Evolutionary conservation across 169 alveolate genomes (phyloP).

Genomic region (Plasmodium coatneyi): DNA sequence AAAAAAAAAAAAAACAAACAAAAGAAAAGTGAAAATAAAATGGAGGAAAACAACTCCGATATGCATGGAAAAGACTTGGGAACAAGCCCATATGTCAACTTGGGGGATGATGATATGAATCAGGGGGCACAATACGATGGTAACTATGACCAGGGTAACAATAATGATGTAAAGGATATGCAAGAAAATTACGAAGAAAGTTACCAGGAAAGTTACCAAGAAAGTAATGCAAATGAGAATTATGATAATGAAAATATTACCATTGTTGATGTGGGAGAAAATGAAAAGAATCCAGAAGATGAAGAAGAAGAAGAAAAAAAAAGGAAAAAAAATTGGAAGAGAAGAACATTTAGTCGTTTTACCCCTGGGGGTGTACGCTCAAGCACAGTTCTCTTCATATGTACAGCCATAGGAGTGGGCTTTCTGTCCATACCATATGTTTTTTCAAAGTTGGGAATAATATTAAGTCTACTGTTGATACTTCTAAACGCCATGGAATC

Average conservation of each 20-base stretch:
- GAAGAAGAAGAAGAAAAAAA: conserved; percentile 1
- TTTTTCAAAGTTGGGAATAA: conserved; percentile 61
- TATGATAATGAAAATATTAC: background rate
- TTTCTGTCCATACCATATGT: conserved; percentile 61
- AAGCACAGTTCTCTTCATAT: conserved; percentile 60
- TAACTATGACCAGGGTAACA: background rate
- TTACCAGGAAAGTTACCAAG: background rate
- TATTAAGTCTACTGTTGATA: conserved; percentile 28
- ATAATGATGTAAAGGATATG: background rate
- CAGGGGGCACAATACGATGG: background rate
- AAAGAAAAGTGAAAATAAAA: background rate
- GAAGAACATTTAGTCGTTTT: conserved; percentile 64
- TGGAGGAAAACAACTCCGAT: background rate
- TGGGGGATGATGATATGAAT: background rate
- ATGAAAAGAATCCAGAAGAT: conserved; percentile 8
- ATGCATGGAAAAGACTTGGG: background rate
- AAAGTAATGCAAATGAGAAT: background rate
- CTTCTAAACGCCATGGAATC: conserved; percentile 52
- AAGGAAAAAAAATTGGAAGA: conserved; percentile 46
- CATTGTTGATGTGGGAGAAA: background rate
- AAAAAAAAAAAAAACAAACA: background rate
- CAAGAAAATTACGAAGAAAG: background rate
- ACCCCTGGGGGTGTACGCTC: conserved; percentile 75
- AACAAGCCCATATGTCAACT: background rate
- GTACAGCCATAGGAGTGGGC: conserved; percentile 74